phyloP scores from a whole-genome alignment of 768 basidiomycete genomes.

The Lentinula sp. region DNA sequence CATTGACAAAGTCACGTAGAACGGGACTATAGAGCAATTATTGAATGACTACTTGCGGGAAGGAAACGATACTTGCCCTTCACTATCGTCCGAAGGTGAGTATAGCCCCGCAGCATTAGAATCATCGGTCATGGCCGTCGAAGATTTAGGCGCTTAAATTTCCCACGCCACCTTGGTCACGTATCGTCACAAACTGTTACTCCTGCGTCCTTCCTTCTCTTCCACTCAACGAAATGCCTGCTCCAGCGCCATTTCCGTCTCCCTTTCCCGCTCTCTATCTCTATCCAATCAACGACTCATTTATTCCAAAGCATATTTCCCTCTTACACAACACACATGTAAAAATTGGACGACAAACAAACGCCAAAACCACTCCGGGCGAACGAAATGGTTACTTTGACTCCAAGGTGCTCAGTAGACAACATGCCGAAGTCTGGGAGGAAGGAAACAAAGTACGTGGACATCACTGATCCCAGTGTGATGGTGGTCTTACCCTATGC shows the following conservation, averaged over 20 bases:
- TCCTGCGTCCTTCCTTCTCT: neutral
- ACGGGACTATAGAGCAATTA: neutral
- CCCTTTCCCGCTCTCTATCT: constrained; percentile 52
- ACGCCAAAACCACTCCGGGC: constrained; percentile 87
- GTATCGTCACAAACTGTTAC: neutral
- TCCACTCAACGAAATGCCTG: constrained; percentile 6
- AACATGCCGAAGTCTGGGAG: constrained; percentile 99
- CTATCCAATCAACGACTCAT: constrained; percentile 92
- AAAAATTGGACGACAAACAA: constrained; percentile 95
- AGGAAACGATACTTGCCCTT: neutral
- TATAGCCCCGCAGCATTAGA: neutral
- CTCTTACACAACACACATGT: constrained; percentile 62
- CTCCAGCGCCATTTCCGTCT: constrained; percentile 10
- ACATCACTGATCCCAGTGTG: neutral
- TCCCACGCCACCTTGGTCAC: constrained; percentile 1
- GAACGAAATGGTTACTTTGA: constrained; percentile 97
- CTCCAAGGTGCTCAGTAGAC: constrained; percentile 86
- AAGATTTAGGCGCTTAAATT: neutral
- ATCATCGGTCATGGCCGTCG: neutral
- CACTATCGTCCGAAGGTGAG: constrained; percentile 2
- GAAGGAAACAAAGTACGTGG: constrained; percentile 69
- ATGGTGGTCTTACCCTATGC: constrained; percentile 10
- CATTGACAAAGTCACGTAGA: constrained; percentile 2
- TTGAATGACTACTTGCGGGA: neutral
- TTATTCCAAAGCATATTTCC: constrained; percentile 91